Conservation (phyloP, 1,284 basidiomycete genomes). For the Chiua sp. region DNA sequence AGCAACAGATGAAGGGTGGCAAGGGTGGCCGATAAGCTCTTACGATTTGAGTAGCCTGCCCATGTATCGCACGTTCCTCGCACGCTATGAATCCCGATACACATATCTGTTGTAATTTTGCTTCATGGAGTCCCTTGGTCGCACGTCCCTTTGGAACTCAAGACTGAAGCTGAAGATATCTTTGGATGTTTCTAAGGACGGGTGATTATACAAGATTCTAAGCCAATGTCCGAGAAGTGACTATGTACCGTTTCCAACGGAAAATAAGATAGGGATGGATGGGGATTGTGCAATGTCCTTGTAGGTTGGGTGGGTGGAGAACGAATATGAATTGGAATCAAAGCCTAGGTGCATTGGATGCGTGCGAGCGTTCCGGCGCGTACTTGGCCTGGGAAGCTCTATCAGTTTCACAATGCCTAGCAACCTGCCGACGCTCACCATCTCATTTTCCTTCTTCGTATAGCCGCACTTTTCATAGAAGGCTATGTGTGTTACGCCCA, state of each 20-base stretch:
- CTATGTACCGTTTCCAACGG: slow-evolving; percentile 11
- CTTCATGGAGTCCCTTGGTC: too few species aligned
- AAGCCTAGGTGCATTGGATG: slow-evolving; percentile 46
- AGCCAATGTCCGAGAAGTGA: slow-evolving; percentile 12
- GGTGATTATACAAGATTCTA: slow-evolving; percentile 26
- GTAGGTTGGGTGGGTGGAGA: not conserved
- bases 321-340: slow-evolving; percentile 19
- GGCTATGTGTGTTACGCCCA: slow-evolving; percentile 52
- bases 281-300: slow-evolving; percentile 6
- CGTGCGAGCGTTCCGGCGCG: slow-evolving; percentile 47
- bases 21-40: slow-evolving; percentile 64
- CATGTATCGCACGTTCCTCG: slow-evolving; percentile 32
- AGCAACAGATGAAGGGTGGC: slow-evolving; percentile 95
- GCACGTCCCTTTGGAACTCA: not conserved
- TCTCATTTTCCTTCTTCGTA: slow-evolving; percentile 87
- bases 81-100: slow-evolving; percentile 23
- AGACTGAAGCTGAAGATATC: not conserved
- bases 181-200: slow-evolving; percentile 4
- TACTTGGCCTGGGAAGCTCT: slow-evolving; percentile 53
- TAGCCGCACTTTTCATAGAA: slow-evolving; percentile 98
- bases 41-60: slow-evolving; percentile 1
- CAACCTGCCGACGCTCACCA: slow-evolving; percentile 54
- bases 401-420: slow-evolving; percentile 6
- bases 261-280: slow-evolving; percentile 8
- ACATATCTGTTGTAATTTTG: too few species aligned